Evolutionary conservation across 2,329 filamentous ascomycete genomes (phyloP).

Genomic region (Pseudogymnoascus sp.): DNA sequence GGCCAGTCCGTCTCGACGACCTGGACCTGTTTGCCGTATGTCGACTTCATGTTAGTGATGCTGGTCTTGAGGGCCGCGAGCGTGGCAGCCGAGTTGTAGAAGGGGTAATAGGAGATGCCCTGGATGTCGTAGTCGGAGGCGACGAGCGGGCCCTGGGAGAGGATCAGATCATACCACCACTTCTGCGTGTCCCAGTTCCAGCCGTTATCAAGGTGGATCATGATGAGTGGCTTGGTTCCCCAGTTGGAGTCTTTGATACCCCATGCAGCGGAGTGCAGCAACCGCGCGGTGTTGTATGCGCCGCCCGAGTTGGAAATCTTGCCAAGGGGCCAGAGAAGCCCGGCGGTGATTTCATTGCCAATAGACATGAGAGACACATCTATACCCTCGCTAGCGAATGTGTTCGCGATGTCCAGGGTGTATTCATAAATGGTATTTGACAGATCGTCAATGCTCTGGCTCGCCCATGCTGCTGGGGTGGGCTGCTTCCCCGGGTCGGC

Average conservation of each 20-base stretch:
- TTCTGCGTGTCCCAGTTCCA: conserved; percentile 61
- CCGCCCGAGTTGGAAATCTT: conserved; percentile 33
- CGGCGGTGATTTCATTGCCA: conserved; percentile 63
- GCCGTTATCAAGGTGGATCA: conserved; percentile 70
- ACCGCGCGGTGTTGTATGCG: conserved; percentile 50
- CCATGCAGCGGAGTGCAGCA: conserved; percentile 55
- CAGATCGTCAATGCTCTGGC: conserved; percentile 44
- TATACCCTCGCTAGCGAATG: conserved; percentile 47
- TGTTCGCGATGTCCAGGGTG: conserved; percentile 52
- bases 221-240: conserved; percentile 52
- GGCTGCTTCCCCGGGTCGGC: conserved; percentile 48
- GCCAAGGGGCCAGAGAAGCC: conserved; percentile 59
- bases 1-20: conserved; percentile 68
- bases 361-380: conserved; percentile 56
- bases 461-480: conserved; percentile 56
- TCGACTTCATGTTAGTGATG: conserved; percentile 49
- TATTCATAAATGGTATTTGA: conserved; percentile 60
- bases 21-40: conserved; percentile 57
- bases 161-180: conserved; percentile 53
- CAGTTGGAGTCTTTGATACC: conserved; percentile 57
- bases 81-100: conserved; percentile 53
- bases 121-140: conserved; percentile 59
- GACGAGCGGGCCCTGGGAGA: conserved; percentile 41
- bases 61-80: conserved; percentile 46
- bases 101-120: conserved; percentile 67